Percentiles rank a stretch among this genome's conserved stretches.
Evolutionary conservation across 1,284 basidiomycete species (phyloP).

Genomic region (Leccinum fallax): DNA sequence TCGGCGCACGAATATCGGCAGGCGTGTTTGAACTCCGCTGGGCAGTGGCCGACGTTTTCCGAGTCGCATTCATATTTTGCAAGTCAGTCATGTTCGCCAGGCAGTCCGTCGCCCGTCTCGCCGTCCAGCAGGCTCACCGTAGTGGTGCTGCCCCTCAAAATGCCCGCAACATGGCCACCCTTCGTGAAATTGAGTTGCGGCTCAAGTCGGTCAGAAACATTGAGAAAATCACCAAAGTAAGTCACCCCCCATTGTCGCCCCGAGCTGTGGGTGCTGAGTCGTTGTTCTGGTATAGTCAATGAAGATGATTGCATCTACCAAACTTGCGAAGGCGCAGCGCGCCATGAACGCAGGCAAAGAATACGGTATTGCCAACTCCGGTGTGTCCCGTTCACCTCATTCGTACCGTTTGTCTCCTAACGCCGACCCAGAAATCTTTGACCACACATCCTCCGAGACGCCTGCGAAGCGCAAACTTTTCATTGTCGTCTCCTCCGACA

Average conservation of each 20-base stretch:
- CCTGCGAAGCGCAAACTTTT: slow-evolving; percentile 79
- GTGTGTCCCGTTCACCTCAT: slow-evolving; percentile 49
- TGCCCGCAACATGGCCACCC: slow-evolving; percentile 92
- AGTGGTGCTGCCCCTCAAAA: slow-evolving; percentile 62
- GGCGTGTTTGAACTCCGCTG: slow-evolving; percentile 24
- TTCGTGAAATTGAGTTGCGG: slow-evolving; percentile 95
- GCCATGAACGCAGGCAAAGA: slow-evolving; percentile 94
- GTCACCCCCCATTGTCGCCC: slow-evolving; percentile 29
- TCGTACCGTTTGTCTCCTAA: slow-evolving; percentile 6
- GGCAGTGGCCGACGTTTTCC: slow-evolving; percentile 44
- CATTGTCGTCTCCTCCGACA: slow-evolving; percentile 95
- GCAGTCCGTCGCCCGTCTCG: slow-evolving; percentile 65
- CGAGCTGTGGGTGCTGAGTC: slow-evolving; percentile 1
- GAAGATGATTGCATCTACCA: slow-evolving; percentile 99
- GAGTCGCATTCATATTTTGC: slow-evolving; percentile 23
- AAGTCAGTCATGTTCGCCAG: slow-evolving; percentile 64
- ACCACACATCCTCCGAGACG: slow-evolving; percentile 66
- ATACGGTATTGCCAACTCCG: slow-evolving; percentile 93
- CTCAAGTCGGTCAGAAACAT: slow-evolving; percentile 98
- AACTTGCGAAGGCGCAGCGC: slow-evolving; percentile 93
- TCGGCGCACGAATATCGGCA: slow-evolving; percentile 30
- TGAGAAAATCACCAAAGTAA: slow-evolving; percentile 98
- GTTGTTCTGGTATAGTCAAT: slow-evolving; percentile 70
- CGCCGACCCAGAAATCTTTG: slow-evolving; percentile 71
- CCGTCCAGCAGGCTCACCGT: slow-evolving; percentile 52